Evolutionary conservation across 768 basidiomycete genomes (phyloP), one percentile per base, ranked within the genome.

Genomic region (Bullera alba): DNA sequence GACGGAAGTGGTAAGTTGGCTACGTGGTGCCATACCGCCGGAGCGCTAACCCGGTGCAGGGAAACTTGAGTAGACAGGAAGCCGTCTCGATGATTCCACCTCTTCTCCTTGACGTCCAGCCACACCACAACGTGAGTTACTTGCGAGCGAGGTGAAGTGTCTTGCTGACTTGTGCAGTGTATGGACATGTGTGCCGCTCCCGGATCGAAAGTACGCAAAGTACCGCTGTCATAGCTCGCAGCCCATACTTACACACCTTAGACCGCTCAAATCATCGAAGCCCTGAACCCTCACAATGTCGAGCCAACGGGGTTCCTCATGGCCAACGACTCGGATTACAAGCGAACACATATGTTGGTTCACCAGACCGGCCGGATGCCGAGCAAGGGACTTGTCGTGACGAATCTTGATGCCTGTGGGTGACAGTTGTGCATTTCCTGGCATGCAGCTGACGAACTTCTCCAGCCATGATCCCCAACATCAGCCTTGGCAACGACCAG

Each of bases 51-150:
- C 37, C 2, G 5, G 0, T 29, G 3, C 59, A 92, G 89, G 92
- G 95, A 41, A 99, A 99, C 61, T 78, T 97, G 41, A 93, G 90
- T 10, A 77, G 95, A 19, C 92, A 96, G 72, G 95, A 99, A 73
- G 91, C 89, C 16, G 95, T 99, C 51, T 93, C 89, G 69, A 99
- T 99, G 95, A 77, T 99, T n/a, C 95, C 95, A 4, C 93, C 95
- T 0, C 79, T 99, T 2, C 83, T 97, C 60, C 80, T 99, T 28
- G 87, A 90, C 48, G 88, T 97, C n/a, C 78, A 87, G 63, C 88
- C 95, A 0, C 86, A 95, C 68, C 93, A 97, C 70, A 83, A 65
- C 44, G 78, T 74, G 8, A 36, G 69, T 64, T 38, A 25, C 16
- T 30, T n/a, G 17, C 14, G 2, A 16, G 5, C 27, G 26, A 17